Evolutionary conservation across 768 basidiomycete species (phyloP), one percentile per base, ranked within the genome.

Genomic region (Psilocybe tampanensis): DNA sequence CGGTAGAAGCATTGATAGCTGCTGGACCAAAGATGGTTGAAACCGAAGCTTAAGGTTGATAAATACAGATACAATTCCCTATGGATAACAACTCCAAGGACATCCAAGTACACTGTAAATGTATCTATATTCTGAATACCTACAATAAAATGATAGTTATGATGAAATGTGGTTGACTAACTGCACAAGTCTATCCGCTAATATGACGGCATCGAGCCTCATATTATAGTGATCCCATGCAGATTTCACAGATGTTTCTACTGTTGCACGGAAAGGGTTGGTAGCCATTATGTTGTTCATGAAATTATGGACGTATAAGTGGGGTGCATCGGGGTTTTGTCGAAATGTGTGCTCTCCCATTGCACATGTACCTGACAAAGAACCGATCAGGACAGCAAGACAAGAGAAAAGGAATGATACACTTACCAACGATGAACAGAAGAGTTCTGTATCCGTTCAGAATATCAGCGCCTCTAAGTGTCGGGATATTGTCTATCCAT

Each of bases 311-410:
- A 55, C 54, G 22, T 48, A 42, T 11, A 47, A 47, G 39, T 55
- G 54, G 39, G 54, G 54, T 23, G 54, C 54, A 36, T 55, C 54
- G 9, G 44, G 36, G 24, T 55, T 55, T 42, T 49, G 45, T 24
- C 54, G 54, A 42, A 39, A 55, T 36, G 54, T 42, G 24, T 47
- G 44, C 45, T 55, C 54, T 13, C 44, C 54, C 54, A 55, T 55
- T 7, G 54, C 22, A 21, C 54, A 55, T 45, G 54, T 55, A 15
- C 54, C 54, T 55, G n/a, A 13, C 17, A 24, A 23, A 34, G 15
- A 34, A 52, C 32, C 8, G 11, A 4, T 44, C 19, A 44, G 4
- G 3, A 21, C 18, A 11, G 43, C 19, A 6, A 21, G 9, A 6
- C 9, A 19, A 18, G 22, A 19, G 6, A 13, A 41, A 17, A 41